Percentiles rank a stretch among this genome's conserved stretches.
Evolutionary conservation across 2,329 filamentous ascomycete genomes (phyloP).

Genomic region (Aureobasidium melanogenum): DNA sequence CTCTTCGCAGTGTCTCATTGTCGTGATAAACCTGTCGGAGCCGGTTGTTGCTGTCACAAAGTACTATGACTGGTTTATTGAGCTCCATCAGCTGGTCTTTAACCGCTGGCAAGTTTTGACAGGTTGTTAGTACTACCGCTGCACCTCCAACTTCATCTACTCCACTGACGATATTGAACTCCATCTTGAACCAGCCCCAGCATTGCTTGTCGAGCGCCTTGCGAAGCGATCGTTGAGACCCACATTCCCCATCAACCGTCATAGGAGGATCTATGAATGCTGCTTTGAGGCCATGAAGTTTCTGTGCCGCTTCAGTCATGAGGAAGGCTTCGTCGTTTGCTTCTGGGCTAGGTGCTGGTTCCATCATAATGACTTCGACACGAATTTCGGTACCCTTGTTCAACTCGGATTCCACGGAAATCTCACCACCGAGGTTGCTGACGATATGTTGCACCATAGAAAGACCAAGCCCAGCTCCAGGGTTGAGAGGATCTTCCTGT

Average conservation of each 20-base stretch:
- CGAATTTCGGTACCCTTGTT: slow-evolving; percentile 48
- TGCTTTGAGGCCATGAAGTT: not conserved
- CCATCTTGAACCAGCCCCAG: slow-evolving; percentile 4
- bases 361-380: slow-evolving; percentile 37
- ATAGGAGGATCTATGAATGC: not conserved
- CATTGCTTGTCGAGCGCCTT: not conserved
- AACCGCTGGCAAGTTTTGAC: not conserved
- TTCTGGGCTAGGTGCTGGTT: slow-evolving; percentile 16
- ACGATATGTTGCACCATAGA: slow-evolving; percentile 26
- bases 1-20: not conserved
- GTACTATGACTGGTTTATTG: slow-evolving; percentile 3
- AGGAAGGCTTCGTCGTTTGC: not conserved
- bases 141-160: not conserved
- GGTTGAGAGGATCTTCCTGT: slow-evolving; percentile 25
- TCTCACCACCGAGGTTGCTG: slow-evolving; percentile 19
- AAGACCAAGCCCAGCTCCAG: slow-evolving; percentile 27
- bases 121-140: not conserved
- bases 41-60: slow-evolving; percentile 14
- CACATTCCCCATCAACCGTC: not conserved
- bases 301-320: not conserved
- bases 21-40: not conserved
- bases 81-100: not conserved
- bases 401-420: slow-evolving; percentile 43
- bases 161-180: not conserved
- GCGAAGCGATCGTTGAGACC: not conserved